phyloP scores from a whole-genome alignment of 2,329 filamentous ascomycete species.

The Rhinocladiella similis region DNA sequence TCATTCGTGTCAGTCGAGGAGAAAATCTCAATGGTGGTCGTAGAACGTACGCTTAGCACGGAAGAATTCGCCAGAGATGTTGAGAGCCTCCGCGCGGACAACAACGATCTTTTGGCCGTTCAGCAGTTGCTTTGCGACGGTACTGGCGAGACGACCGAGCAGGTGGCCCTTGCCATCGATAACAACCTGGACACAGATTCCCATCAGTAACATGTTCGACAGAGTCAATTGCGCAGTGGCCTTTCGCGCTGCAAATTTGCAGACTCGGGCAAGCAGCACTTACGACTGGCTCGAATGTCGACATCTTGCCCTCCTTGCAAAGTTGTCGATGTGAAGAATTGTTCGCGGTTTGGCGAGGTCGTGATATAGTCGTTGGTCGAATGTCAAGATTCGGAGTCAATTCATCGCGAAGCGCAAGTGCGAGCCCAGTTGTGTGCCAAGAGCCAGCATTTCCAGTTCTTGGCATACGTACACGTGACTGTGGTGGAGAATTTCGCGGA shows the following conservation, averaged over 20 bases:
- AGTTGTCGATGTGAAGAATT: conserved; percentile 12
- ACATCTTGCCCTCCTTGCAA: conserved; percentile 54
- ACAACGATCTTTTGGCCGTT: conserved; percentile 84
- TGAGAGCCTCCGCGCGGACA: conserved; percentile 97
- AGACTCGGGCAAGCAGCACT: conserved; percentile 36
- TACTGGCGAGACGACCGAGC: conserved; percentile 79
- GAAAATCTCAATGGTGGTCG: neutral
- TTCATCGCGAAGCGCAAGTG: neutral
- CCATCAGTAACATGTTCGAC: too few species aligned
- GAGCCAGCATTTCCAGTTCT: neutral
- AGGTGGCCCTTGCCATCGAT: conserved; percentile 99
- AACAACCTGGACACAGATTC: conserved; percentile 68
- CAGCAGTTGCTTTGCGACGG: conserved; percentile 45
- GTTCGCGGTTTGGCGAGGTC: conserved; percentile 24
- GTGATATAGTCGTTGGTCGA: conserved; percentile 10
- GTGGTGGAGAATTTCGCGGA: conserved; percentile 14
- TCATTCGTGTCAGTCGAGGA: conserved; percentile 30
- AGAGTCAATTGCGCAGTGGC: neutral
- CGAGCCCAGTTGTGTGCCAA: neutral
- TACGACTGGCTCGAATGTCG: conserved; percentile 67
- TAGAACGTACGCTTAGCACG: conserved; percentile 86
- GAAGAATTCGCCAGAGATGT: conserved; percentile 99
- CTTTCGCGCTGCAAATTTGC: too few species aligned
- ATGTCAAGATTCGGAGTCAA: neutral
- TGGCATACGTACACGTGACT: neutral